Percentiles rank a stretch among this genome's conserved stretches.
These are phyloP conservation scores for Pythium aristosporum DNA, from an alignment of 352 stramenopile species.

Conservation along the genomic window DNA sequence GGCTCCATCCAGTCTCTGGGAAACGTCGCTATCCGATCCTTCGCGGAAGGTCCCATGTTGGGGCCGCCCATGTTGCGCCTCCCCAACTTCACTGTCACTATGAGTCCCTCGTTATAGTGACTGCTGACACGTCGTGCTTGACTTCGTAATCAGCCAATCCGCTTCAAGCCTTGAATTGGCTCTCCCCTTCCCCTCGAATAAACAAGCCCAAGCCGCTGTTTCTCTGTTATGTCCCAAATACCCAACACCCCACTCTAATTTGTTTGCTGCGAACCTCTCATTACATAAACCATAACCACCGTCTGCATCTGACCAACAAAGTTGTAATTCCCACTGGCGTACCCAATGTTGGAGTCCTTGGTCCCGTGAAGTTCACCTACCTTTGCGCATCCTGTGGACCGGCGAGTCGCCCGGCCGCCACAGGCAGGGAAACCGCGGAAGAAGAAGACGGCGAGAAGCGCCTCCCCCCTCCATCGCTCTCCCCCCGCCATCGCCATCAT, in stretches of 20 bases:
- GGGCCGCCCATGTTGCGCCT: background rate
- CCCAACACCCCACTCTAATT: background rate
- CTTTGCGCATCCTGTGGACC: slow-evolving; percentile 11
- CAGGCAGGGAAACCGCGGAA: background rate
- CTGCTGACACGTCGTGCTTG: background rate
- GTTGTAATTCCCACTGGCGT: background rate
- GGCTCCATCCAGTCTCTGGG: too few species aligned
- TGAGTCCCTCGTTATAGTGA: background rate
- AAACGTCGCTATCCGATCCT: background rate
- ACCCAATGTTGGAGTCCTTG: background rate
- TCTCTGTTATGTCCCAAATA: slow-evolving; percentile 10
- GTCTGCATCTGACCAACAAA: background rate
- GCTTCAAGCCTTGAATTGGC: background rate
- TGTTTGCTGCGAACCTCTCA: slow-evolving; percentile 1
- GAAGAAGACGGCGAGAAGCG: background rate
- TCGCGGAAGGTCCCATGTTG: too few species aligned
- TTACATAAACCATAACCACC: background rate
- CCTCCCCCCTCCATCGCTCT: background rate
- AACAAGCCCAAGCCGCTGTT: background rate
- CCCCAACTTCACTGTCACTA: slow-evolving; percentile 6
- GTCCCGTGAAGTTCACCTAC: background rate
- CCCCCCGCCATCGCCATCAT: slow-evolving; percentile 29
- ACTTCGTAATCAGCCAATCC: slow-evolving; percentile 3
- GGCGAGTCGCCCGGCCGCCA: background rate
- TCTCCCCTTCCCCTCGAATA: slow-evolving; percentile 1